Percentiles rank a stretch among this genome's conserved stretches.
phyloP scores from a whole-genome alignment of 2,329 filamentous ascomycete genomes.

The Cladosporium sp. region DNA sequence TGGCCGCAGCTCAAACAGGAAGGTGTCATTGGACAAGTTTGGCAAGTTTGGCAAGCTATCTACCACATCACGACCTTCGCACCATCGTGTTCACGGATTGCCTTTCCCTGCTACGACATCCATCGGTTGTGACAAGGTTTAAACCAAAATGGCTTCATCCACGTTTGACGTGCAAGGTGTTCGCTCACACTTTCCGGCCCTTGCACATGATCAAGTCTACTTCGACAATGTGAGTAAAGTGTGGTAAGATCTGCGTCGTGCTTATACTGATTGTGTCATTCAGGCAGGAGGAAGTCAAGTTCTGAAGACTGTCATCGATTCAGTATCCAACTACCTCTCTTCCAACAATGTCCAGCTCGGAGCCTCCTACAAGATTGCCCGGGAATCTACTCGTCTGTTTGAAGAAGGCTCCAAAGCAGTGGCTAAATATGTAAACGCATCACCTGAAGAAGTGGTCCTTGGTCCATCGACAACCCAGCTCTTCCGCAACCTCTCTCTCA shows the following conservation, averaged over 20 bases:
- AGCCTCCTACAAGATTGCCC: conserved; percentile 61
- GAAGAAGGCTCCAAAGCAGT: conserved; percentile 59
- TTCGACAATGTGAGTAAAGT: conserved; percentile 63
- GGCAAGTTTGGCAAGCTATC: neutral
- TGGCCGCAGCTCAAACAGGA: conserved; percentile 10
- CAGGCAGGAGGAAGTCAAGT: conserved; percentile 66
- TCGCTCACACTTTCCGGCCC: conserved; percentile 63
- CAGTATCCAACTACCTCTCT: conserved; percentile 62
- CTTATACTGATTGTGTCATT: no score
- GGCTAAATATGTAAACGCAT: conserved; percentile 67
- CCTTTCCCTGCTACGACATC: neutral
- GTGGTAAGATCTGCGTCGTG: no score
- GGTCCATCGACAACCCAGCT: conserved; percentile 73
- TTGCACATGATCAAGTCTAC: conserved; percentile 64
- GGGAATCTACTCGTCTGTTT: conserved; percentile 58
- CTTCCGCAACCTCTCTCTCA: conserved; percentile 63
- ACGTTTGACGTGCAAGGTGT: conserved; percentile 54
- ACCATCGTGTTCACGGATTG: neutral
- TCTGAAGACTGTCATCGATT: conserved; percentile 61
- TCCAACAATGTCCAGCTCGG: conserved; percentile 72
- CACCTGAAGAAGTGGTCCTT: conserved; percentile 64
- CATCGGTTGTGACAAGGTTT: neutral
- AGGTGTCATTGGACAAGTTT: conserved; percentile 7
- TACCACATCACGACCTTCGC: neutral
- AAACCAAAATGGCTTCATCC: conserved; percentile 10